Base-by-base conservation (phyloP, 257 asterid genomes). In the Coffea eugenioides region DNA sequence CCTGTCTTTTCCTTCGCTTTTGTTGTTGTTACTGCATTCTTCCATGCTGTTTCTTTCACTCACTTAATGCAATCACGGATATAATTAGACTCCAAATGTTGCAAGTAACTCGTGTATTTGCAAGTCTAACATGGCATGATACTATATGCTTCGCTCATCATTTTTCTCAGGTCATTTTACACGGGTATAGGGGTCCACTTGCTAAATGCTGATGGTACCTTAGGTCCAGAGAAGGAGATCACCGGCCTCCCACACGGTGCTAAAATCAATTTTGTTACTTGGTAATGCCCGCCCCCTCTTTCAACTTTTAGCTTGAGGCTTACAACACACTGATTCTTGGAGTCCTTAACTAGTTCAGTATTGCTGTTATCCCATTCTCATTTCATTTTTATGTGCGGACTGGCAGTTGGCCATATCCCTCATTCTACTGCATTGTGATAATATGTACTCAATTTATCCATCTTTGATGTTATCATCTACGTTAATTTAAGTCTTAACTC, bases 201-300 rank as follows among this genome's bases (percentile, higher is more conserved):
- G 78, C 71, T 96, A 81, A 79, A 88, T 90, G 90, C 90, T 48
- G 95, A 92, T 87, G 89, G 90, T 81, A 90, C 95, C 71, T 83
- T 96, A 81, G 97, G 99, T 75, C 97, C 97, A 62, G 97, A 96
- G 84, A 94, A 65, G 83, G 94, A 87, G 88, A 82, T 96, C 79
- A 51, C 81, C 31, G 97, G 90, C 78, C 91, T 92, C 73, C 98
- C 98, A 9, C 85, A 80, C 75, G 98, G 94, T 57, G 97, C 99
- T 83, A 94, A 94, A 85, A 85, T 96, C 85, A 94, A 94, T 84
- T 94, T 94, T 79, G 83, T 91, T 72, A 71, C 92, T 66, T 96
- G 99, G 99, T 96, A 87, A 75, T 27, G 49, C 56, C 59, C 68
- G 49, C 56, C 59, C 68, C 59, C 74, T 61, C 62, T 69, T 34